Evolutionary conservation across 176 grass and related monocot genomes (phyloP), one percentile per base, ranked within the genome.

Genomic region (Thalia dealbata): DNA sequence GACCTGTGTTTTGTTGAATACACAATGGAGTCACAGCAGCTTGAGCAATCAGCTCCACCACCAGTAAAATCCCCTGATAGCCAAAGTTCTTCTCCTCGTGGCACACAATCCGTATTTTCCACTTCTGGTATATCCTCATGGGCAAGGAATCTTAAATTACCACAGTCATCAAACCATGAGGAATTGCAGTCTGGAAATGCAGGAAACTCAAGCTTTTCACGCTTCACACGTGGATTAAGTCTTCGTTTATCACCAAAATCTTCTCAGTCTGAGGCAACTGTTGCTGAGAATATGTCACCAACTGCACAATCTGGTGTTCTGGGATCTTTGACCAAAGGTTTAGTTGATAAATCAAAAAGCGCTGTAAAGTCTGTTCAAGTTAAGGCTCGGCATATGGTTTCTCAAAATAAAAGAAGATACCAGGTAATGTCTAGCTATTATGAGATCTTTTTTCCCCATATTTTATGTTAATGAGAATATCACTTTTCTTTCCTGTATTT

Each of bases 361-460:
- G 95, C 90, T 69, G 95, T 99, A 14, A 99, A 99, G 73, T 90
- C 95, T 44, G 95, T 99, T 59, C 95, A 99, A 86, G 90, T 99
- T 35, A 99, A 95, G 77, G 95, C 95, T 63, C 87, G 88, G 11
- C 95, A 99, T 76, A 99, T 99, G 74, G 90, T 99, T 54, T 91
- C 95, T 76, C 95, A 95, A 78, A 99, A 99, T 78, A 99, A 93
- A 82, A 88, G 90, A 77, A 80, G 90, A 83, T 99, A 99, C 69
- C 95, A 99, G 85, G 95, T 92, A 73, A 30, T 76, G 55, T 80
- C 32, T 46, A 15, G 28, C 65, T 75, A 28, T 23, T 41, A 14
- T 48, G 69, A 64, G 43, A 30, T 11, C 52, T 18, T 24, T 14
- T 41, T n/a, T n/a, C n/a, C n/a, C 63, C 12, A 72, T 3, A 44